Evolutionary conservation across 371 early-diverging fungal species (phyloP).

Genomic region (Mortierella sp.): DNA sequence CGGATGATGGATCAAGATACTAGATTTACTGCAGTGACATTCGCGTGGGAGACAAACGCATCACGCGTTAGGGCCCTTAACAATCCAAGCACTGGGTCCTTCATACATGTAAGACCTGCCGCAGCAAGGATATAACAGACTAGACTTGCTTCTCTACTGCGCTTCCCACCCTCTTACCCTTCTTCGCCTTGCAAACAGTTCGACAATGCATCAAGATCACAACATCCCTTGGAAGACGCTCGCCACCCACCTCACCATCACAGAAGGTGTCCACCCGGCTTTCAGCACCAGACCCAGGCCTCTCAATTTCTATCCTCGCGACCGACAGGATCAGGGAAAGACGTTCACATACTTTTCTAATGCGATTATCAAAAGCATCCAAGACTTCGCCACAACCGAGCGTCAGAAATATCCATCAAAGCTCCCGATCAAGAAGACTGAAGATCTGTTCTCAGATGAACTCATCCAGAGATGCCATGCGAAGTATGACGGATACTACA

Average conservation of each 20-base stretch:
- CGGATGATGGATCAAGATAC: not conserved
- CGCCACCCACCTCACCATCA: constrained; percentile 1
- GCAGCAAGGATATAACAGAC: too few species aligned
- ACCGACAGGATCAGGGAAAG: constrained; percentile 11
- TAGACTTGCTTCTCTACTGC: too few species aligned
- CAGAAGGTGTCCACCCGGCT: not conserved
- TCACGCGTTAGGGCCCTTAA: too few species aligned
- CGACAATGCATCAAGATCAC: constrained; percentile 35
- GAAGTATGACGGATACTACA: not conserved
- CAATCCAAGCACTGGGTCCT: too few species aligned
- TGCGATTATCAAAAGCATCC: constrained; percentile 12
- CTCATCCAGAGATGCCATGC: constrained; percentile 1
- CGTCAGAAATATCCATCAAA: constrained; percentile 23
- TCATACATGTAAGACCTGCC: too few species aligned
- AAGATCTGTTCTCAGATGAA: constrained; percentile 17
- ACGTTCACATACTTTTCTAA: constrained; percentile 19
- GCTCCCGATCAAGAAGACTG: constrained; percentile 6
- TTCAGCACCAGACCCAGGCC: not conserved
- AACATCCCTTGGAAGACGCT: constrained; percentile 28
- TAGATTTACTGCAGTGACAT: too few species aligned
- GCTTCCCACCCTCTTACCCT: too few species aligned
- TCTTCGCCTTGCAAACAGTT: too few species aligned
- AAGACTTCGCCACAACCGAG: constrained; percentile 29
- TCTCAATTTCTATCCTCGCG: constrained; percentile 10
- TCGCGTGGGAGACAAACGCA: too few species aligned